Base-by-base conservation (phyloP, 2,329 filamentous ascomycete genomes). In the Penicillium expansum region DNA sequence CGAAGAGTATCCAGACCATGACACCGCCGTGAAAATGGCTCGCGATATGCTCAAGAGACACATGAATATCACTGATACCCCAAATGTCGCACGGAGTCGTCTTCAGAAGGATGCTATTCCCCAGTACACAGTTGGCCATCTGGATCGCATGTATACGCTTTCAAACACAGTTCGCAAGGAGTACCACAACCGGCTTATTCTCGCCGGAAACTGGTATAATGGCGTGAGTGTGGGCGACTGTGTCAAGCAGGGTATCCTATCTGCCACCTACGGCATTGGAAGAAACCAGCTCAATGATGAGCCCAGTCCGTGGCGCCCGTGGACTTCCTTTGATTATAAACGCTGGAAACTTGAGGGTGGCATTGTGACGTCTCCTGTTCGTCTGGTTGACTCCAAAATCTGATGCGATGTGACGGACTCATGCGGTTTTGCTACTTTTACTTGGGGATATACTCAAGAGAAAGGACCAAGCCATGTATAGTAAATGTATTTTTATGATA, bases 101-200 rank as follows among this genome's bases (percentile, higher is more conserved):
- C 66, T 89, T 43, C 80, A 86, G 54, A 77, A 78, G 57, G 81
- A 94, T 60, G 96, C 92, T 70, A 94, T 99, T 62, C 93, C 94
- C 11, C 94, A 99, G 76, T 95, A 96, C 72, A 83, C 82, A 0
- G 86, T 96, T 1, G 91, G 91, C 35, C 93, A 97, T 73, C 75
- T 83, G 27, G 73, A 78, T 9, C 81, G 83, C 57, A 84, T 95
- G 78, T 75, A 74, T 22, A 69, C 72, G 2, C 83, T 86, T 1
- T 80, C 87, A 65, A 66, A 74, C 2, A 78, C 86, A 51, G 78
- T 91, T 5, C 69, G 74, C 32, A 58, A 76, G 4, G 74, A 77
- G 5, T 95, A 87, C 70, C 71, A 80, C 9, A 86, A 87, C 14
- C 79, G 82, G 13, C 76, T 96, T 29, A 82, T 85, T 57, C 86